Percentiles rank a stretch among this genome's conserved stretches.
These are phyloP conservation scores for Pseudocercospora fijiensis DNA, from an alignment of 2,329 filamentous ascomycete species.

Conservation along the genomic window DNA sequence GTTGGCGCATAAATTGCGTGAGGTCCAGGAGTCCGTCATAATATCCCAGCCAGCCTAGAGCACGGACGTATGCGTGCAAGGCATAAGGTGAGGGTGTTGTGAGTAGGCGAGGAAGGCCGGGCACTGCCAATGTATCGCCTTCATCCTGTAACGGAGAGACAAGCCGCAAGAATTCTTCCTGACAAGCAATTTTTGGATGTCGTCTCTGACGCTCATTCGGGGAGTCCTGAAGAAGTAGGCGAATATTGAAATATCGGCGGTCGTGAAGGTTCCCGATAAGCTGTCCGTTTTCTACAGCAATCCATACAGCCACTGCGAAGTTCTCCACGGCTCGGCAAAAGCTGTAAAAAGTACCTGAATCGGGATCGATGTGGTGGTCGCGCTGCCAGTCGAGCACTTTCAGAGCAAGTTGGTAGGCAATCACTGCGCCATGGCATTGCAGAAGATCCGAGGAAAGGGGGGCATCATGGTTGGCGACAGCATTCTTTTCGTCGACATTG, in stretches of 20 bases:
- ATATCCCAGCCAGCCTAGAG: slow-evolving; percentile 62
- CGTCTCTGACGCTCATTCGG: background rate
- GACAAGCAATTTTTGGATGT: background rate
- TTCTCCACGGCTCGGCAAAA: slow-evolving; percentile 39
- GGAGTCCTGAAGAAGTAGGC: background rate
- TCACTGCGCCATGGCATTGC: slow-evolving; percentile 21
- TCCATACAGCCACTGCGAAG: slow-evolving; percentile 33
- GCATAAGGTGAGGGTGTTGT: slow-evolving; percentile 49
- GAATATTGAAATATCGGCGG: background rate
- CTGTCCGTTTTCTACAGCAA: slow-evolving; percentile 11
- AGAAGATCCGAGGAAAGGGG: background rate
- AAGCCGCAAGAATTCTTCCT: background rate
- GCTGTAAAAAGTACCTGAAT: slow-evolving; percentile 33
- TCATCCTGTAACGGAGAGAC: background rate
- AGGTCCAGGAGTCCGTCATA: slow-evolving; percentile 57
- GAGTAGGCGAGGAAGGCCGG: slow-evolving; percentile 38
- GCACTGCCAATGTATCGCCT: no score
- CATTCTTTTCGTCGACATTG: background rate
- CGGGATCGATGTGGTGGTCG: slow-evolving; percentile 34
- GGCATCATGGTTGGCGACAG: background rate
- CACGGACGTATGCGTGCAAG: slow-evolving; percentile 62
- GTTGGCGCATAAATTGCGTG: slow-evolving; percentile 58
- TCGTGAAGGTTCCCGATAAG: background rate
- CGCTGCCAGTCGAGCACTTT: slow-evolving; percentile 20
- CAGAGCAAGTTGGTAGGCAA: slow-evolving; percentile 26